These are phyloP conservation scores for Mycena belliarum DNA, from an alignment of 768 basidiomycete species.

Conservation along the genomic window DNA sequence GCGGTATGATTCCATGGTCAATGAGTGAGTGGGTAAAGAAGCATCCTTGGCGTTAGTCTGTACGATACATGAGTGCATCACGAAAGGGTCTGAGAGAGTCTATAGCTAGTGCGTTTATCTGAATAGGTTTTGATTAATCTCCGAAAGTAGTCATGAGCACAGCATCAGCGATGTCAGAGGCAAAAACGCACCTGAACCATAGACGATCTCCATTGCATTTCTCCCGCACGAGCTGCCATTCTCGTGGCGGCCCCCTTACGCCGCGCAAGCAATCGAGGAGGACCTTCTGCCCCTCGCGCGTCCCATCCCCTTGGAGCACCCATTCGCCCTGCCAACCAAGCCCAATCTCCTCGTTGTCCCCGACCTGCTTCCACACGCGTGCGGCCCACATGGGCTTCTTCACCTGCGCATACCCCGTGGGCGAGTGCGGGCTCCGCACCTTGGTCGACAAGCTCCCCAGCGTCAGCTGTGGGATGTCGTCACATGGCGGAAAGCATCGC, in stretches of 20 bases:
- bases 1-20: no score
- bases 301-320: constrained; percentile 80
- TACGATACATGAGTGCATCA: no score
- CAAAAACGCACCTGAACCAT: constrained; percentile 59
- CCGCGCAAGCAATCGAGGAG: constrained; percentile 58
- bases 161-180: no score
- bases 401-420: constrained; percentile 58
- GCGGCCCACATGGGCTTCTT: constrained; percentile 71
- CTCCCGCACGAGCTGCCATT: constrained; percentile 63
- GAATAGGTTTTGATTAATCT: constrained; percentile 20
- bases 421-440: constrained; percentile 63
- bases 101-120: constrained; percentile 2
- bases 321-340: constrained; percentile 68
- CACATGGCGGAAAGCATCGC: constrained; percentile 36
- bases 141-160: no score
- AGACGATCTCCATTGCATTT: constrained; percentile 58
- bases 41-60: not conserved
- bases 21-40: no score
- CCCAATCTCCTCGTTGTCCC: constrained; percentile 35
- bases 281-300: constrained; percentile 58
- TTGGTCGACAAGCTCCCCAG: constrained; percentile 46
- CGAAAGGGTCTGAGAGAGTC: no score
- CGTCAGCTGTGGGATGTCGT: constrained; percentile 47
- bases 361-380: constrained; percentile 36
- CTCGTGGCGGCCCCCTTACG: constrained; percentile 27